Percentiles rank a stretch among this genome's conserved stretches.
phyloP scores from a whole-genome alignment of 371 early-diverging fungal species.

The Rhizopus microsporus region DNA sequence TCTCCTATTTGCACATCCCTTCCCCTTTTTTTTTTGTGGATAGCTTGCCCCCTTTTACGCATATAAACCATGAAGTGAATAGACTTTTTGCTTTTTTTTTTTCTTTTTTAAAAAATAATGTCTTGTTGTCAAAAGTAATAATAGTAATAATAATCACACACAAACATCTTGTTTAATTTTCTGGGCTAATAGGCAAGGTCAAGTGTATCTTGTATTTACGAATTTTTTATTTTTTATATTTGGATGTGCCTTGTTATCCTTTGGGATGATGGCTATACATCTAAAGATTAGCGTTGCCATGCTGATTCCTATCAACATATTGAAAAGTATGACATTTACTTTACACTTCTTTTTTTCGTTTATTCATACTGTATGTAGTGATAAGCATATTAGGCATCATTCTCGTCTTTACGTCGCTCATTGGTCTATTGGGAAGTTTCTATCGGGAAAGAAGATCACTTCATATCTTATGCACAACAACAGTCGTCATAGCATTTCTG shows the following conservation, averaged over 20 bases:
- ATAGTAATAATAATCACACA: background rate
- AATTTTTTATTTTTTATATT: conserved; percentile 38
- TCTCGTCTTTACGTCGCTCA: conserved; percentile 35
- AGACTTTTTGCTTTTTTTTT: conserved; percentile 5
- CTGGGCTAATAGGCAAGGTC: conserved; percentile 29
- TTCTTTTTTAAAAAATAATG: conserved; percentile 19
- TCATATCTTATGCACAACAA: conserved; percentile 35
- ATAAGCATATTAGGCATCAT: conserved; percentile 43
- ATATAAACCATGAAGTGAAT: conserved; percentile 4
- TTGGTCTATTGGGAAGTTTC: conserved; percentile 39
- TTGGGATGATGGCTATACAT: conserved; percentile 39
- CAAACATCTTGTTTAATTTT: conserved; percentile 3
- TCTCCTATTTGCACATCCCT: background rate
- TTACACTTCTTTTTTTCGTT: background rate
- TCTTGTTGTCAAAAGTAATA: conserved; percentile 47
- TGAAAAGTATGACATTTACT: conserved; percentile 31
- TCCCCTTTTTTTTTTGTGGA: background rate
- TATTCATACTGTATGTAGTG: conserved; percentile 24
- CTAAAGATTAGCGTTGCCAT: conserved; percentile 30
- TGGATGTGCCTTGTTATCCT: conserved; percentile 35
- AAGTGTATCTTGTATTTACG: conserved; percentile 30
- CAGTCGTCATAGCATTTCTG: conserved; percentile 35
- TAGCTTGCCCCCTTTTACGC: background rate
- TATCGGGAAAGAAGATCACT: conserved; percentile 30
- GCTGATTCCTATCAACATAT: conserved; percentile 40